Conservation (phyloP, 2,329 filamentous ascomycete genomes). For the Sporothrix dimorphospora region DNA sequence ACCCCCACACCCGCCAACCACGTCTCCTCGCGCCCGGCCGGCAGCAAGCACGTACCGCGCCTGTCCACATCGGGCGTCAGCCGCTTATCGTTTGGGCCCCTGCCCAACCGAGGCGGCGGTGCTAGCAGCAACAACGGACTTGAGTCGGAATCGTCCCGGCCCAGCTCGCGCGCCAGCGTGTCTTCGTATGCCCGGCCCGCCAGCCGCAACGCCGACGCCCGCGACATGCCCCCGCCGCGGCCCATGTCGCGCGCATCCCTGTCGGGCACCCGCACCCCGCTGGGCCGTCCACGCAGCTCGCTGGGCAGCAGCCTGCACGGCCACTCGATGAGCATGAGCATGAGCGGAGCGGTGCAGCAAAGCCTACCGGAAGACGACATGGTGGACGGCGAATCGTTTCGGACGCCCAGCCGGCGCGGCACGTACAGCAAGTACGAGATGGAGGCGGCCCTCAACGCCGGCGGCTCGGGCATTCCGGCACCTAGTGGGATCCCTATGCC, state of each 20-base stretch:
- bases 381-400: constrained; percentile 46
- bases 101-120: constrained; percentile 53
- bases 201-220: constrained; percentile 50
- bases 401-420: constrained; percentile 59
- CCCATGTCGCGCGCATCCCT: constrained; percentile 69
- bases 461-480: constrained; percentile 41
- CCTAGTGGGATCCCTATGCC: constrained; percentile 46
- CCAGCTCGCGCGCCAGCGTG: constrained; percentile 72
- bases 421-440: constrained; percentile 56
- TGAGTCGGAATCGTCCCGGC: constrained; percentile 60
- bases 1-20: constrained; percentile 53
- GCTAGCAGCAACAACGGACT: constrained; percentile 31
- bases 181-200: constrained; percentile 56
- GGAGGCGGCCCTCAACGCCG: constrained; percentile 42
- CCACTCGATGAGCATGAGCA: constrained; percentile 61
- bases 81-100: constrained; percentile 64
- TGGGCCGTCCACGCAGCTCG: constrained; percentile 72
- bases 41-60: constrained; percentile 55
- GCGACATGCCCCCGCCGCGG: constrained; percentile 56
- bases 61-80: constrained; percentile 66
- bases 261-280: constrained; percentile 63
- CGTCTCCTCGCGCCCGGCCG: constrained; percentile 30
- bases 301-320: constrained; percentile 66
- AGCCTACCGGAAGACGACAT: constrained; percentile 53
- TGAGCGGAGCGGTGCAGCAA: constrained; percentile 35